Conservation (phyloP, 768 basidiomycete species). For the Hirschioporus abietinus region DNA sequence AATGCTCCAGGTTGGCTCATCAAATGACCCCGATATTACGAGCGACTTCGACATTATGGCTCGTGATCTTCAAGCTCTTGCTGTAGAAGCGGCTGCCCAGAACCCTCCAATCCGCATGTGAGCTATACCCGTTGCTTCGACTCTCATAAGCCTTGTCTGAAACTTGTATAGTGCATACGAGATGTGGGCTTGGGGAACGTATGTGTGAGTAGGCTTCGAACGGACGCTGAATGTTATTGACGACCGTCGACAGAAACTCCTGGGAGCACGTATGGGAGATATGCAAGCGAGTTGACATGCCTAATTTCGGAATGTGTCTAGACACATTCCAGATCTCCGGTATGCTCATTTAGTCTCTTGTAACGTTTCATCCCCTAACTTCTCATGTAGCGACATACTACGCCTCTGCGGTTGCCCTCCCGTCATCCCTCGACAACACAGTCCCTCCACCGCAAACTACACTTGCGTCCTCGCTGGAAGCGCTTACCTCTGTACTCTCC, state of each 20-base stretch:
- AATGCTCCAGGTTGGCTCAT: conserved; percentile 26
- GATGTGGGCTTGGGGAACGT: conserved; percentile 27
- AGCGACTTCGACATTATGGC: conserved; percentile 23
- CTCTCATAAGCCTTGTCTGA: not conserved
- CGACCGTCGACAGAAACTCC: conserved; percentile 18
- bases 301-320: conserved; percentile 27
- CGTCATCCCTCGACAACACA: not conserved
- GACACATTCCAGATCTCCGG: conserved; percentile 28
- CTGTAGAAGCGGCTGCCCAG: conserved; percentile 21
- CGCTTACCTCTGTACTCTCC: conserved; percentile 17
- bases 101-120: conserved; percentile 24
- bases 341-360: conserved; percentile 7
- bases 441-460: not conserved
- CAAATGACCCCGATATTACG: conserved; percentile 20
- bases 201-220: conserved; percentile 18
- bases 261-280: conserved; percentile 28
- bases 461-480: conserved; percentile 17
- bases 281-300: conserved; percentile 23
- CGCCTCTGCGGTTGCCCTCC: not conserved
- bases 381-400: not conserved
- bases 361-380: not conserved
- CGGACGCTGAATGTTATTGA: too few relatives aligned
- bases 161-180: conserved; percentile 24
- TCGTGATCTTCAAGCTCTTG: conserved; percentile 22
- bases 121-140: not conserved